Evolutionary conservation across 805 yeast genomes (phyloP), one percentile per base, ranked within the genome.

Genomic region (Candida michaelii): DNA sequence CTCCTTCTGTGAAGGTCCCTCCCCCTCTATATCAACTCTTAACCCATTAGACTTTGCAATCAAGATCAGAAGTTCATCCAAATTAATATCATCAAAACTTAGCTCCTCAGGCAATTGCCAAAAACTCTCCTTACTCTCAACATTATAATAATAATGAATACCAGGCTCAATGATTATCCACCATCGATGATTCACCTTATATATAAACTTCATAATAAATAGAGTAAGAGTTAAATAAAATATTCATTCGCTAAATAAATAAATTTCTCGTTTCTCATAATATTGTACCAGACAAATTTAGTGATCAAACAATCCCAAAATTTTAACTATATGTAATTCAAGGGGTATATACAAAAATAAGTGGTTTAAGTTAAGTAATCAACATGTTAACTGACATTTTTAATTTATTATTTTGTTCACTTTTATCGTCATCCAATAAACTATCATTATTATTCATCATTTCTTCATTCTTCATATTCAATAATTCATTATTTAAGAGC

Each of bases 321-420:
- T 21, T n/a, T n/a, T n/a, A n/a, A n/a, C n/a, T n/a, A n/a, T n/a
- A n/a, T n/a, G n/a, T 23, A 23, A 6, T 23, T 7, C 25, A 25
- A 25, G 11, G 11, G 13, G 29, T 25, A 25, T 25, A 25, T 25
- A 25, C 29, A 25, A 25, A 9, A 25, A n/a, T 5, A 12, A 25
- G 29, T 6, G 10, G 13, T 6, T 27, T 27, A 5, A 27, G 14
- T 16, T 24, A 69, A 43, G 73, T 69, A 10, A 70, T 70, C 37
- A 70, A 49, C 72, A 67, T 70, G 44, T 67, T 60, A 17, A 70
- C 74, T 12, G 67, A 58, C 65, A 70, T 66, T 46, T 69, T 69
- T 51, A 63, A 34, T 18, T 31, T 38, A 12, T 36, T 29, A n/a
- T 44, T 47, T 18, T 35, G 27, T 36, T 29, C 40, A 29, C n/a